Base-by-base conservation (phyloP, 345 rosid genomes). In the Rhodamnia argentea region DNA sequence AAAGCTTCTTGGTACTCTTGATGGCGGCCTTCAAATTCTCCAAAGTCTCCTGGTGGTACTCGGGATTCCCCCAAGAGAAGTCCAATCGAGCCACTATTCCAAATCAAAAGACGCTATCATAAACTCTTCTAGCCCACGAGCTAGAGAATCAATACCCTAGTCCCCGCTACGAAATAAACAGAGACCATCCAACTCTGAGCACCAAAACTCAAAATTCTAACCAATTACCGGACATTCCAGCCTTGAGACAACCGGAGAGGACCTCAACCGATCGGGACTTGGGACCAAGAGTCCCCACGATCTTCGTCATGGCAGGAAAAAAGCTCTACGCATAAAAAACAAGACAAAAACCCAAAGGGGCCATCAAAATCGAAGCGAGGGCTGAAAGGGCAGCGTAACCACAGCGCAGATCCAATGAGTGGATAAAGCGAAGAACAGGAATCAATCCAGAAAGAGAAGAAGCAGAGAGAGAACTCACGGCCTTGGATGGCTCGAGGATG, bases 281-380 rank as follows among this genome's bases (percentile, higher is more conserved):
- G 0, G 97, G 93, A 78, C 99, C 99, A 37, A 97, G 95, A 62
- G 98, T 97, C 70, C 99, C 99, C 51, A 97, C 97, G 86, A 96
- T 95, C 94, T 97, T 97, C 64, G 98, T 96, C 98, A 95, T 91
- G 81, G 99, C 99, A 18, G 98, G 97, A 55, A 96, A 97, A 92
- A 95, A 97, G 88, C 91, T 94, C 99, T 97, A 94, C 76, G 83
- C 27, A 83, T 13, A 53, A 24, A 86, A 51, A 29, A 29, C 52
- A 24, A 52, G 50, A 52, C 51, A 27, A 40, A 29, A 50, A 5
- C 37, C 26, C 52, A 52, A 51, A 44, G 4, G 42, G 82, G 58
- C 32, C 22, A 22, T 32, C 10, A 64, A 11, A 16, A 32, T 29
- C 75, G 40, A 62, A 27, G 22, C 22, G 40, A 29, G 40, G 75